phyloP scores from a whole-genome alignment of 306 rosid genomes.

The Cucurbita ficifolia region DNA sequence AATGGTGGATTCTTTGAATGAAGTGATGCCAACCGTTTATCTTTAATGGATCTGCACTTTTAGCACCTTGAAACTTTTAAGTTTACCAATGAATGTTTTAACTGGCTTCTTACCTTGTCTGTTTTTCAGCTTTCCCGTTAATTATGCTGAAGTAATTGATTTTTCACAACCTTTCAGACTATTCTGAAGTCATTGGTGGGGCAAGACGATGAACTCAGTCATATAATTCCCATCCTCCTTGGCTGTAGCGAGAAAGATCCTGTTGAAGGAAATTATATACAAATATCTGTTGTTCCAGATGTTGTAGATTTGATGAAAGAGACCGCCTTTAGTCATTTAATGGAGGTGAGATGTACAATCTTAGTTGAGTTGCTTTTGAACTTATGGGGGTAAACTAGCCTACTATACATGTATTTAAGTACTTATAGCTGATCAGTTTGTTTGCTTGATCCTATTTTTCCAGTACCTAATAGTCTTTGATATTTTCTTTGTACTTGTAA shows the following conservation, averaged over 20 bases:
- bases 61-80: background rate
- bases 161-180: constrained; percentile 38
- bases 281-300: constrained; percentile 14
- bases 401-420: background rate
- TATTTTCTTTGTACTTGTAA: background rate
- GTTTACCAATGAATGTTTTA: background rate
- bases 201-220: constrained; percentile 47
- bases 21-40: background rate
- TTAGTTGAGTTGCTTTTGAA: background rate
- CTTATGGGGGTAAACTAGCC: background rate
- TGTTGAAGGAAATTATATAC: constrained; percentile 30
- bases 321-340: constrained; percentile 65
- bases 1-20: background rate
- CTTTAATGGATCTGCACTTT: background rate
- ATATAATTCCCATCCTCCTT: constrained; percentile 53
- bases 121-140: background rate
- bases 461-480: background rate
- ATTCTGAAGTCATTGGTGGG: constrained; percentile 60
- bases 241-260: constrained; percentile 42
- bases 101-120: background rate
- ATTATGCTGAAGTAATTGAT: constrained; percentile 5
- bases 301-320: constrained; percentile 48
- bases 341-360: constrained; percentile 52
- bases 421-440: background rate
- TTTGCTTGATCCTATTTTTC: background rate